Evolutionary conservation across 768 basidiomycete species (phyloP).

Genomic region (Rhizopogon vinicolor): DNA sequence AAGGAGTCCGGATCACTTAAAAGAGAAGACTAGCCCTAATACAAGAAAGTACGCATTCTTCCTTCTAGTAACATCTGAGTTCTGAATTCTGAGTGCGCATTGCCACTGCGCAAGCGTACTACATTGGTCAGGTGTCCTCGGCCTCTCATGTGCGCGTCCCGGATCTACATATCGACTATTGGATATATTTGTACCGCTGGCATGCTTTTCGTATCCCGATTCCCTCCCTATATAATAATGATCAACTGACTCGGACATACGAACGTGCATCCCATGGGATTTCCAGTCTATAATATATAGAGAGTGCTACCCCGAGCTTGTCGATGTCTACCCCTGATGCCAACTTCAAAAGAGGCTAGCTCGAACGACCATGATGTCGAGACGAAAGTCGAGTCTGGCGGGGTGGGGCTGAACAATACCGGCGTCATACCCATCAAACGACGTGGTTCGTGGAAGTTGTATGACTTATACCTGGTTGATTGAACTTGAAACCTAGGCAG

Average conservation of each 20-base stretch:
- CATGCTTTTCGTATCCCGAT: too few species aligned
- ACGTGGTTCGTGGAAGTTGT: neutral
- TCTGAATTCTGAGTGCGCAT: too few species aligned
- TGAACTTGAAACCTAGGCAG: slow-evolving; percentile 4
- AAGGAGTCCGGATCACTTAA: too few species aligned
- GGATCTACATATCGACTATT: too few species aligned
- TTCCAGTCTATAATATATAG: neutral
- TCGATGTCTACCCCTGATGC: neutral
- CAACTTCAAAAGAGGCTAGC: slow-evolving; percentile 2
- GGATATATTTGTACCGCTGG: too few species aligned
- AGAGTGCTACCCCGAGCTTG: neutral
- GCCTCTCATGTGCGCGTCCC: too few species aligned
- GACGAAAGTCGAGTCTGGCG: neutral
- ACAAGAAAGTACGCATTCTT: too few species aligned
- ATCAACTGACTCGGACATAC: neutral
- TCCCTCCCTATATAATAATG: too few species aligned
- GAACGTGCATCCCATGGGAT: slow-evolving; percentile 2
- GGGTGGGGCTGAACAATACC: neutral
- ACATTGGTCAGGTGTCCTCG: too few species aligned
- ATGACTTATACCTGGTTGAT: neutral
- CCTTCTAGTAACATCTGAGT: too few species aligned
- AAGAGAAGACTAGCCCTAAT: too few species aligned
- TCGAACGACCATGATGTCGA: slow-evolving; percentile 6
- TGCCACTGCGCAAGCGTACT: too few species aligned
- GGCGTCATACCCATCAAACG: neutral